phyloP scores from a whole-genome alignment of 495 filamentous ascomycete species.

The Penicillium mononematosum region DNA sequence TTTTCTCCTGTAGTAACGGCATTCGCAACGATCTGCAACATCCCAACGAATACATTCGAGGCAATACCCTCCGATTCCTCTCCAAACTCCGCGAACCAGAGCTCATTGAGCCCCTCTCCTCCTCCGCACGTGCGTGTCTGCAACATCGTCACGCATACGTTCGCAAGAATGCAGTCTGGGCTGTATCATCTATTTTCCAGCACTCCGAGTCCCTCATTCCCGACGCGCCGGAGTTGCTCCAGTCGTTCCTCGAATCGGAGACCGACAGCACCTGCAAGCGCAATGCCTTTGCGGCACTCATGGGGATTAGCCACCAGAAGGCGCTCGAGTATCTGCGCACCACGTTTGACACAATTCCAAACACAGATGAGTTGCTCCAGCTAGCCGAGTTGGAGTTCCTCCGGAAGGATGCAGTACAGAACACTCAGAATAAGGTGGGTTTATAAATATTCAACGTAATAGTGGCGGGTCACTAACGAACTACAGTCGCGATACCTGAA shows the following conservation, averaged over 20 bases:
- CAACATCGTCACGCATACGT: constrained; percentile 97
- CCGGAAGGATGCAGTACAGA: constrained; percentile 93
- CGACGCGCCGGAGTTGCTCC: constrained; percentile 90
- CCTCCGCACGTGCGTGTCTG: constrained; percentile 85
- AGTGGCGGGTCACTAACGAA: constrained; percentile 27
- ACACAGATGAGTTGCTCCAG: constrained; percentile 90
- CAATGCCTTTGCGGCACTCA: constrained; percentile 92
- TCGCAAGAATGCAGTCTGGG: constrained; percentile 95
- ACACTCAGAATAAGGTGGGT: constrained; percentile 84
- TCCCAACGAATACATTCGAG: constrained; percentile 96
- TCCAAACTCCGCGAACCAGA: constrained; percentile 95
- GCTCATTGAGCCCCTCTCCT: constrained; percentile 91
- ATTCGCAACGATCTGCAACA: constrained; percentile 97
- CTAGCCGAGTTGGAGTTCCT: constrained; percentile 95
- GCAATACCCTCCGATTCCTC: constrained; percentile 93
- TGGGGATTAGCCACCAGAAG: constrained; percentile 88
- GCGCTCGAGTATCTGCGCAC: constrained; percentile 83
- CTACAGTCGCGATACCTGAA: constrained; percentile 80
- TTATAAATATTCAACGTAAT: not conserved
- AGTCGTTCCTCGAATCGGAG: constrained; percentile 85
- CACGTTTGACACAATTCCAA: constrained; percentile 92
- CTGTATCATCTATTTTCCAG: constrained; percentile 86
- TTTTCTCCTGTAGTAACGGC: constrained; percentile 66
- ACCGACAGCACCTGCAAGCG: constrained; percentile 96
- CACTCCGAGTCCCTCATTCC: constrained; percentile 92